Percentiles rank a stretch among this genome's conserved stretches.
Conservation (phyloP, 805 yeast genomes). For the Starmerella gropengiesseri region DNA sequence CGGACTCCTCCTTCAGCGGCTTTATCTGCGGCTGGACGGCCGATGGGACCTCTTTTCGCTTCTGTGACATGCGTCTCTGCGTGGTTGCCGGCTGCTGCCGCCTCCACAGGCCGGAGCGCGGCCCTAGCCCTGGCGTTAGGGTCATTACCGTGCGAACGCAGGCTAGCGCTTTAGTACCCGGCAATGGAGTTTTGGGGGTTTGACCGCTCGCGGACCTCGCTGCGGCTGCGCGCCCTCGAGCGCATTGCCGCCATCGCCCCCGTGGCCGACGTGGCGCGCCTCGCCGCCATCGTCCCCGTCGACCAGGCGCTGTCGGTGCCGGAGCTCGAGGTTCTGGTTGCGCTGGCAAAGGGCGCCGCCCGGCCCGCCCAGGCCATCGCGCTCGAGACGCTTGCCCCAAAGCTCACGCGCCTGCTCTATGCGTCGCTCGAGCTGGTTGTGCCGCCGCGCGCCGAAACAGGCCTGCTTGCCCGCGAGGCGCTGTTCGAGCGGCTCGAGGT, state of each 20-base stretch:
- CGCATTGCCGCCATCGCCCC: constrained; percentile 19
- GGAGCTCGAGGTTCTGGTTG: constrained; percentile 45
- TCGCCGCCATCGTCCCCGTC: constrained; percentile 10
- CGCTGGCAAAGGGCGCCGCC: constrained; percentile 36
- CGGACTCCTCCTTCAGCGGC: no score
- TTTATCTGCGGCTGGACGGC: no score
- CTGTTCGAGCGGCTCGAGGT: constrained; percentile 34
- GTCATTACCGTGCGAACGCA: no score
- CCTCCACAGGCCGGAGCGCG: no score
- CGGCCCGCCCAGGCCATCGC: background rate
- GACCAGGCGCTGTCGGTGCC: constrained; percentile 19
- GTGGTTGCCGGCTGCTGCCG: no score
- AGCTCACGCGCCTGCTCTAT: background rate
- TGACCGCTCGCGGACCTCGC: constrained; percentile 16
- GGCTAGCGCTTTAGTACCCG: no score
- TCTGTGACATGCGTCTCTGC: no score
- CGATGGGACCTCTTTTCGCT: no score
- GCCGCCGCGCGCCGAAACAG: background rate
- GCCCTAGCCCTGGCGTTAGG: no score
- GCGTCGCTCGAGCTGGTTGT: background rate
- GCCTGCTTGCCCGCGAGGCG: constrained; percentile 1
- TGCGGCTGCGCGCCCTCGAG: constrained; percentile 21
- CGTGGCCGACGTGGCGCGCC: constrained; percentile 18
- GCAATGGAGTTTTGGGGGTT: constrained; percentile 23
- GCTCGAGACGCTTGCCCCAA: no score